These are phyloP conservation scores for Pseudopyricularia cyperi DNA, from an alignment of 2,329 filamentous ascomycete species.

Conservation along the genomic window DNA sequence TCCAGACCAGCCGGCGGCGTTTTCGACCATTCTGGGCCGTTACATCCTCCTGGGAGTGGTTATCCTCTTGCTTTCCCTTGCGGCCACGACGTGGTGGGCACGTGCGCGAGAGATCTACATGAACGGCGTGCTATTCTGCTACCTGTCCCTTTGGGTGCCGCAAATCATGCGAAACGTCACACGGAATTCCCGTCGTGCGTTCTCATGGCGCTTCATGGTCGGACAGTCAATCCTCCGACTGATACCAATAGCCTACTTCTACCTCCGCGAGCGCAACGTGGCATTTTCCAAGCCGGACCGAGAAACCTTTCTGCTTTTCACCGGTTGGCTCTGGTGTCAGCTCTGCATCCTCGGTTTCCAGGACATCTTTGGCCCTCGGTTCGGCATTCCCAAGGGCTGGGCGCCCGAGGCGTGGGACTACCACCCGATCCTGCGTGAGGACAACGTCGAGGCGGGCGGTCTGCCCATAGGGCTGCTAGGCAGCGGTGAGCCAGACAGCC, in stretches of 20 bases:
- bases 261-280: conserved; percentile 64
- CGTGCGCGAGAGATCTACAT: conserved; percentile 41
- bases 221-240: conserved; percentile 72
- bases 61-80: conserved; percentile 44
- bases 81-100: conserved; percentile 48
- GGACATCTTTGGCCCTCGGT: conserved; percentile 76
- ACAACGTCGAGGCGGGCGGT: conserved; percentile 65
- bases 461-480: conserved; percentile 62
- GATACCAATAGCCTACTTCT: conserved; percentile 76
- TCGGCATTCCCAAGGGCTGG: conserved; percentile 62
- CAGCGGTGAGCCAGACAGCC: conserved; percentile 12
- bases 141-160: conserved; percentile 84
- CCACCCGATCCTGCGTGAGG: conserved; percentile 75
- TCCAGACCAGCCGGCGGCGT: conserved; percentile 20
- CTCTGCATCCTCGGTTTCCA: conserved; percentile 67
- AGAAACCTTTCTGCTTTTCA: conserved; percentile 48
- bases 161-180: conserved; percentile 85
- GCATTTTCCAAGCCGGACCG: conserved; percentile 62
- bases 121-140: conserved; percentile 55
- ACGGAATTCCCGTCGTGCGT: conserved; percentile 80
- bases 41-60: conserved; percentile 42
- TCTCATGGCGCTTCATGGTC: conserved; percentile 83
- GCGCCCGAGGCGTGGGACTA: conserved; percentile 81
- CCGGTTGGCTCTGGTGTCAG: conserved; percentile 79
- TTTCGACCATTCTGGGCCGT: conserved; percentile 43